A percentile compares a stretch with the other conserved stretches of the same genome.
Conservation (phyloP, 169 alveolate genomes). For the Eimeria sp. region DNA sequence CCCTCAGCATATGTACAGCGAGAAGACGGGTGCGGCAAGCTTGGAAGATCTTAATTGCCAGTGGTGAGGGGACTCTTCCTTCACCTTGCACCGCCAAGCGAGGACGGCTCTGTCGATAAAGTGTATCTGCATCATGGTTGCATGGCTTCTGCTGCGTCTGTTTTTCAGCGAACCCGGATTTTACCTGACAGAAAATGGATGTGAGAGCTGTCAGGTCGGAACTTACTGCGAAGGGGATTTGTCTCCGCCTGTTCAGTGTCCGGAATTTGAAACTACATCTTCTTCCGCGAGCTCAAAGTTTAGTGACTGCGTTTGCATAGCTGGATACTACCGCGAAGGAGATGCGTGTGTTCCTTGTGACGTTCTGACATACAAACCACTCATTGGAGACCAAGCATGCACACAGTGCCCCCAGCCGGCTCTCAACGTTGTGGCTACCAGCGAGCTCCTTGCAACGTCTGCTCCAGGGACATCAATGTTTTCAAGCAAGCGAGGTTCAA, state of each 20-base stretch:
- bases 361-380: conserved; percentile 65
- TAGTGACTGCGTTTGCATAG: conserved; percentile 73
- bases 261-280: conserved; percentile 52
- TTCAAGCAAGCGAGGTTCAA: conserved; percentile 65
- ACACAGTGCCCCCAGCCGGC: conserved; percentile 82
- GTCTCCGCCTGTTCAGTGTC: conserved; percentile 74
- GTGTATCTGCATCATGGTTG: not conserved
- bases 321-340: conserved; percentile 63
- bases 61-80: conserved; percentile 58
- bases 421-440: conserved; percentile 7
- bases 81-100: not conserved
- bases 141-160: not conserved
- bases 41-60: conserved; percentile 67
- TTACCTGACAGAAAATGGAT: conserved; percentile 43
- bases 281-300: conserved; percentile 22
- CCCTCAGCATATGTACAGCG: conserved; percentile 80
- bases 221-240: conserved; percentile 62
- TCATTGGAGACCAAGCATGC: conserved; percentile 74
- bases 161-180: conserved; percentile 77
- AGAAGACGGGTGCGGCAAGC: conserved; percentile 70
- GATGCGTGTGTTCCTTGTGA: conserved; percentile 72
- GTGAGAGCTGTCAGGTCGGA: conserved; percentile 76
- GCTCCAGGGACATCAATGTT: conserved; percentile 58
- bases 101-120: not conserved
- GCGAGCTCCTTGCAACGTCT: conserved; percentile 59